phyloP scores from a whole-genome alignment of 1,284 basidiomycete species.

The Cryptococcus neoformans region DNA sequence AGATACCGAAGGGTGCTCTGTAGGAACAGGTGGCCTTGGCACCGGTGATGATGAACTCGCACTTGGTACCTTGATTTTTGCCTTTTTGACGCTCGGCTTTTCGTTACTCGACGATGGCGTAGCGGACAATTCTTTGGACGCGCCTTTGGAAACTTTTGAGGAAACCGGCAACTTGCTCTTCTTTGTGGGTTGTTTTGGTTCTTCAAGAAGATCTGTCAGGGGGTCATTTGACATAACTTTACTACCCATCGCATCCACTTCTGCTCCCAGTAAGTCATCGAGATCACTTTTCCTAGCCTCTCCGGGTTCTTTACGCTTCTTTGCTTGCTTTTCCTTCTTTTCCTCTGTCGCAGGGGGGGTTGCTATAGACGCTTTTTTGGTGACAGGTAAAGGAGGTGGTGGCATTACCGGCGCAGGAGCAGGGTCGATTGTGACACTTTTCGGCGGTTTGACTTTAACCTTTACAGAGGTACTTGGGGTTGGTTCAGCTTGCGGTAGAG shows the following conservation, averaged over 20 bases:
- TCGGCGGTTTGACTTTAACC: conserved; percentile 37
- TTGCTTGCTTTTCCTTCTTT: conserved; percentile 20
- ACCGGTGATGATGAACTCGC: conserved; percentile 2
- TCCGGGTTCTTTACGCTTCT: conserved; percentile 19
- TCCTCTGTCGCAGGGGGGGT: conserved; percentile 7
- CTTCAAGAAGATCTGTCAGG: conserved; percentile 30
- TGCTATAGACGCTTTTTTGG: conserved; percentile 1
- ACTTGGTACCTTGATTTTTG: conserved; percentile 1
- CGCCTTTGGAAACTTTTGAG: conserved; percentile 5
- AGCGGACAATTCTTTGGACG: background rate
- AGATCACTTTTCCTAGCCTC: conserved; percentile 17
- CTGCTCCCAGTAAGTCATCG: conserved; percentile 45
- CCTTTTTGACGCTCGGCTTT: background rate
- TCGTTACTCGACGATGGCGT: background rate
- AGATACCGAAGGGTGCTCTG: background rate
- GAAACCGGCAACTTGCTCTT: conserved; percentile 26
- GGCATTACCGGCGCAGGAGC: conserved; percentile 27
- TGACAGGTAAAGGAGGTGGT: conserved; percentile 39
- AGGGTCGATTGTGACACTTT: conserved; percentile 25
- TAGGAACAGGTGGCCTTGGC: background rate
- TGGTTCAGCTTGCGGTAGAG: conserved; percentile 1
- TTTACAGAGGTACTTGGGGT: conserved; percentile 14
- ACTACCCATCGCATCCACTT: conserved; percentile 39
- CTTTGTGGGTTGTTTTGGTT: conserved; percentile 23
- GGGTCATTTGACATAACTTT: conserved; percentile 8